A percentile compares a stretch with the other conserved stretches of the same genome.
Evolutionary conservation across 371 early-diverging fungal species (phyloP).

Genomic region (Apophysomyces ossiformis): DNA sequence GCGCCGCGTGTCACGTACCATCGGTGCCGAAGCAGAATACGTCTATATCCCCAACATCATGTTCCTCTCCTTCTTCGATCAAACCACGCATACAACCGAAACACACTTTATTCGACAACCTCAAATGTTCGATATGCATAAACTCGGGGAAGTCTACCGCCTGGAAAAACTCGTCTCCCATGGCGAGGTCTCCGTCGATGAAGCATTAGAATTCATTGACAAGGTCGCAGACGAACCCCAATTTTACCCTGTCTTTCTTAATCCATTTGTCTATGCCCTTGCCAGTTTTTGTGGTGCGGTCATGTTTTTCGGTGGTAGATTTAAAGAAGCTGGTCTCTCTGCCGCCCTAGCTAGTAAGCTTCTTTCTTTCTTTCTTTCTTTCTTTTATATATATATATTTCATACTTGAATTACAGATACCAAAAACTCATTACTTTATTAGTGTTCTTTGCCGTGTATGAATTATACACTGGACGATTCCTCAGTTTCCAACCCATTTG

Average conservation of each 20-base stretch:
- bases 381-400: neutral
- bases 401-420: too few relatives aligned
- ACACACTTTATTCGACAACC: slow-evolving; percentile 68
- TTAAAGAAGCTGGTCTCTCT: slow-evolving; percentile 43
- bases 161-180: slow-evolving; percentile 49
- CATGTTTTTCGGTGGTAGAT: slow-evolving; percentile 47
- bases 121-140: slow-evolving; percentile 69
- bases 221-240: slow-evolving; percentile 37
- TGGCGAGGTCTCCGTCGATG: slow-evolving; percentile 56
- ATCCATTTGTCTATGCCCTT: slow-evolving; percentile 50
- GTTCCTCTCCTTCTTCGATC: slow-evolving; percentile 72
- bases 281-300: slow-evolving; percentile 58
- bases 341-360: slow-evolving; percentile 44
- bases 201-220: slow-evolving; percentile 54
- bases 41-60: slow-evolving; percentile 73
- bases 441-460: slow-evolving; percentile 32
- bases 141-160: slow-evolving; percentile 61
- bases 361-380: too few relatives aligned
- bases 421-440: too few relatives aligned
- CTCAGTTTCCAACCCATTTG: slow-evolving; percentile 27
- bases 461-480: slow-evolving; percentile 23
- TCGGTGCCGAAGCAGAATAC: slow-evolving; percentile 70
- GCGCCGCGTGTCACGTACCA: slow-evolving; percentile 47
- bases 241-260: slow-evolving; percentile 52
- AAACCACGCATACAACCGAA: slow-evolving; percentile 74